Conservation (phyloP, 176 grass and related monocot species). For the Aegilops tauschii region DNA sequence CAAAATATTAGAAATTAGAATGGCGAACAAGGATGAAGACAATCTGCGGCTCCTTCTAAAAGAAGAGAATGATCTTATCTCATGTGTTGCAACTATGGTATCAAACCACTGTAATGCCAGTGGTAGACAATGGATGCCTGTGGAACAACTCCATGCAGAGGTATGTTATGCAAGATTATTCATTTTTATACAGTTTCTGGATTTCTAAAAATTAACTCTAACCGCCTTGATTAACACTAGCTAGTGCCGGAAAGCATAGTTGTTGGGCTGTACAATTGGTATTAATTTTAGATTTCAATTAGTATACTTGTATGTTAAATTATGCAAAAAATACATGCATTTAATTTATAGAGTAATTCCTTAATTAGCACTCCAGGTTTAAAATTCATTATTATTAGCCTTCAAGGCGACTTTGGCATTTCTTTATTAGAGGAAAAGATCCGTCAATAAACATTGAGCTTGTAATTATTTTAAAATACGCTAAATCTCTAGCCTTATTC, state of each 20-base stretch:
- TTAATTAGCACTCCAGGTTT: neutral
- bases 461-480: neutral
- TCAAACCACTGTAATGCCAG: constrained; percentile 30
- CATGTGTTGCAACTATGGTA: constrained; percentile 38
- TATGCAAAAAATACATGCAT: neutral
- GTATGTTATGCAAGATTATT: constrained; percentile 37
- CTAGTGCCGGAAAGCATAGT: neutral
- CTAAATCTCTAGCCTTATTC: neutral
- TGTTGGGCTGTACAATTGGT: neutral
- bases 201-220: neutral
- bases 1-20: constrained; percentile 27
- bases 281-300: neutral
- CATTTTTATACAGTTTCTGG: neutral
- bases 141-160: constrained; percentile 53
- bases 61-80: constrained; percentile 59
- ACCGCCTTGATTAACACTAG: neutral
- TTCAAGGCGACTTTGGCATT: no score
- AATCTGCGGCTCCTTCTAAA: neutral
- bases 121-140: constrained; percentile 37
- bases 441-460: neutral
- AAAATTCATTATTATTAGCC: no score
- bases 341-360: neutral
- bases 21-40: constrained; percentile 19
- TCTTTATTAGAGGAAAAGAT: neutral
- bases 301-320: neutral